Conservation (phyloP, 1,284 basidiomycete species). For the Cerioporus squamosus region DNA sequence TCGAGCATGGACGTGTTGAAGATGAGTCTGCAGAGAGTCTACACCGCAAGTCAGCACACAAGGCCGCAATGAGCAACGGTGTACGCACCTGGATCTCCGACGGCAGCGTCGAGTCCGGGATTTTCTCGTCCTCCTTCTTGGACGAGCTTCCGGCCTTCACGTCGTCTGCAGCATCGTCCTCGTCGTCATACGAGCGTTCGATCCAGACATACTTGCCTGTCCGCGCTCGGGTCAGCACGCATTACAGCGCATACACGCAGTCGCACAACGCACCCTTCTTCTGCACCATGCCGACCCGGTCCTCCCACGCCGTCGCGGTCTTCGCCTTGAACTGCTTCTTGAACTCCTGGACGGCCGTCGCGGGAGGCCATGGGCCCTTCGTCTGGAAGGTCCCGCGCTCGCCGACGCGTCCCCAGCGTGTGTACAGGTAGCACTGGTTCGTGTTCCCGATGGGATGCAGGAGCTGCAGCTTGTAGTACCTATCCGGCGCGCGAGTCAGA, state of each 20-base stretch:
- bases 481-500: conserved; percentile 24
- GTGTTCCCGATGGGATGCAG: conserved; percentile 54
- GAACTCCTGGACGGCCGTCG: conserved; percentile 52
- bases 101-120: conserved; percentile 52
- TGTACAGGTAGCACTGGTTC: conserved; percentile 46
- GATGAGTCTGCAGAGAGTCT: conserved; percentile 59
- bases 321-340: conserved; percentile 66
- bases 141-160: conserved; percentile 30
- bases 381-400: conserved; percentile 53
- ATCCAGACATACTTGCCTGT: conserved; percentile 61
- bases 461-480: conserved; percentile 69
- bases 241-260: too few species aligned
- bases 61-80: neutral
- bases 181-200: conserved; percentile 56
- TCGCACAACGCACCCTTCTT: conserved; percentile 40
- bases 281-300: conserved; percentile 56
- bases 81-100: conserved; percentile 50
- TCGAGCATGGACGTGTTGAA: conserved; percentile 59
- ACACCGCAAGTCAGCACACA: neutral
- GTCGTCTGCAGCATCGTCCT: conserved; percentile 41
- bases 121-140: conserved; percentile 41
- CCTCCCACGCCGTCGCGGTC: conserved; percentile 54
- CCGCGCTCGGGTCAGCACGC: too few species aligned
- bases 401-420: conserved; percentile 68
- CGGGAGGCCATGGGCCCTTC: conserved; percentile 47